These are phyloP conservation scores for Cubamyces lactineus DNA, from an alignment of 768 basidiomycete species.

Conservation along the genomic window DNA sequence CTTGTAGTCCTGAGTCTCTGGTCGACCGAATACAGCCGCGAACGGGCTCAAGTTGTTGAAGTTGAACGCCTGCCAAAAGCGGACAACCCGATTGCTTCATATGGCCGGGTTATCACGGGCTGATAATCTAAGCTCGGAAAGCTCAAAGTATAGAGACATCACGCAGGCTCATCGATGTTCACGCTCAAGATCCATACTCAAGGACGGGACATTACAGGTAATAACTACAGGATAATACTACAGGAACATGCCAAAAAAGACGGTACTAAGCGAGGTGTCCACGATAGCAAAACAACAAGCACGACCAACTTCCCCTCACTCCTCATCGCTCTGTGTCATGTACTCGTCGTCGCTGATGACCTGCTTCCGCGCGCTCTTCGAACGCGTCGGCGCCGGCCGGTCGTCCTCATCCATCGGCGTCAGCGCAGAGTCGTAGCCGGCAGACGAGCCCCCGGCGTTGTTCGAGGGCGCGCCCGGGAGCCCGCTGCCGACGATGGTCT, in stretches of 20 bases:
- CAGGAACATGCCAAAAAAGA: constrained; percentile 15
- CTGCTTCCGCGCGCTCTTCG: constrained; percentile 68
- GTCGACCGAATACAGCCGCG: too few species aligned
- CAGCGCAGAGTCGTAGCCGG: constrained; percentile 65
- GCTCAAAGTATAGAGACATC: too few species aligned
- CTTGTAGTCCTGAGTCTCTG: too few species aligned
- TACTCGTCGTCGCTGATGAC: constrained; percentile 70
- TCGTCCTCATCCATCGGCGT: constrained; percentile 86
- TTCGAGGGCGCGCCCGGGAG: constrained; percentile 70
- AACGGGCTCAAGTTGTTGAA: too few species aligned
- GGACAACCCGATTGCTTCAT: too few species aligned
- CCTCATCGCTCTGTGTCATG: constrained; percentile 78
- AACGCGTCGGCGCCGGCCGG: constrained; percentile 54
- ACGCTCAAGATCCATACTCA: background rate
- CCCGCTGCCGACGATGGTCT: constrained; percentile 65
- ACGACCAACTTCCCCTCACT: constrained; percentile 38
- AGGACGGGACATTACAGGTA: constrained; percentile 21
- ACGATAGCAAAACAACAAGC: background rate
- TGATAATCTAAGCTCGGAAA: too few species aligned
- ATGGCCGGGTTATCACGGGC: too few species aligned
- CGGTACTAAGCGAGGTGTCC: constrained; percentile 9
- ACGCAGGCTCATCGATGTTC: background rate
- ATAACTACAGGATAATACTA: constrained; percentile 25
- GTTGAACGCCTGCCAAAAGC: too few species aligned
- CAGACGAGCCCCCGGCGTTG: constrained; percentile 27